These are phyloP conservation scores for Sequoia sempervirens DNA, from an alignment of 75 land plant species.

Conservation along the genomic window DNA sequence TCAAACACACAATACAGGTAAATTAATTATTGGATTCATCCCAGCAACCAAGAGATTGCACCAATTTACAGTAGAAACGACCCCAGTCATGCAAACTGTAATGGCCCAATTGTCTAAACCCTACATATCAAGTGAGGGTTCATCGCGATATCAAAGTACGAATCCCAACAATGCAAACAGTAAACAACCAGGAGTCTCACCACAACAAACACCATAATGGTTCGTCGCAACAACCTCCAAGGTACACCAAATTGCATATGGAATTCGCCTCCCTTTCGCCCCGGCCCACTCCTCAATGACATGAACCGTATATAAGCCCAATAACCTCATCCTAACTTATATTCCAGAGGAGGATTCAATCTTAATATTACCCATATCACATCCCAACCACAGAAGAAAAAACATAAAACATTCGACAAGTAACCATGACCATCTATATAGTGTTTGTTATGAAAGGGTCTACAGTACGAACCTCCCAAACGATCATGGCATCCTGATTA, in stretches of 20 bases:
- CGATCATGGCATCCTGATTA: slow-evolving; percentile 92
- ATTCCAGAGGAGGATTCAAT: background rate
- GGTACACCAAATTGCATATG: no score
- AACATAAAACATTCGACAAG: background rate
- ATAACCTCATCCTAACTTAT: background rate
- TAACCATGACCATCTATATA: background rate
- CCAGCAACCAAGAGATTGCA: background rate
- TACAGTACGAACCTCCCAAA: slow-evolving; percentile 75
- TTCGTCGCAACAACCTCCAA: no score
- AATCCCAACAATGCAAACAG: background rate
- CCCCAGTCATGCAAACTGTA: background rate
- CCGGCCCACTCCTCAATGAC: no score
- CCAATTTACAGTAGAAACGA: background rate
- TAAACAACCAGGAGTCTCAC: background rate
- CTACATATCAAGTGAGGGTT: background rate
- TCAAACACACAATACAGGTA: background rate
- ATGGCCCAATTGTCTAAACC: background rate
- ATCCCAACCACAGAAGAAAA: no score
- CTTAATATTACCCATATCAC: no score
- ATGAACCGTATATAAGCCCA: background rate
- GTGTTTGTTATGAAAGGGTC: background rate
- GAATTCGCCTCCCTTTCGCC: no score
- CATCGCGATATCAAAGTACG: background rate
- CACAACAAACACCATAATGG: background rate
- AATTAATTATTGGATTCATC: background rate